These are phyloP conservation scores for Morella rubra DNA, from an alignment of 306 rosid genomes.

Conservation along the genomic window DNA sequence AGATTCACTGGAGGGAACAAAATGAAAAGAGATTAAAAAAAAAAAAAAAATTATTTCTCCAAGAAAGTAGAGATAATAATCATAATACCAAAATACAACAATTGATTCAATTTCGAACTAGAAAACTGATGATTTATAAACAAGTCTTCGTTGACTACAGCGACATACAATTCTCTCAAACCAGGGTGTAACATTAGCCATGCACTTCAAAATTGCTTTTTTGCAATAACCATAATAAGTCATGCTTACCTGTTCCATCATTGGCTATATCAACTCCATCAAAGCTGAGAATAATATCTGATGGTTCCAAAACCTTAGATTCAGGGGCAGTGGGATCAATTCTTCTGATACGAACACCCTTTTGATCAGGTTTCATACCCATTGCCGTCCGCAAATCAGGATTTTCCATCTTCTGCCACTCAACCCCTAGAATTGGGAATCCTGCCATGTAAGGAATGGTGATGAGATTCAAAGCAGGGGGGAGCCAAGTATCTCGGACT, in stretches of 20 bases:
- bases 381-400: conserved; percentile 80
- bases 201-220: background rate
- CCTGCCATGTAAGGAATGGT: conserved; percentile 43
- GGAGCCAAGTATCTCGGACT: background rate
- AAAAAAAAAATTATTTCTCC: too few relatives aligned
- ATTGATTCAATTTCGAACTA: too few relatives aligned
- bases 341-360: conserved; percentile 95
- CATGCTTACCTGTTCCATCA: conserved; percentile 82
- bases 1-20: too few relatives aligned
- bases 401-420: conserved; percentile 99
- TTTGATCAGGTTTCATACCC: conserved; percentile 87
- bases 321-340: conserved; percentile 91
- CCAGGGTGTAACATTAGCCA: background rate
- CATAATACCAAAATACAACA: too few relatives aligned
- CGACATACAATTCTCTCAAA: background rate
- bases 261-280: conserved; percentile 92
- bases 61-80: too few relatives aligned
- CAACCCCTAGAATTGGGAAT: conserved; percentile 91
- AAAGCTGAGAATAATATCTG: conserved; percentile 93
- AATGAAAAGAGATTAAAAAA: too few relatives aligned
- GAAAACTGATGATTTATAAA: too few relatives aligned
- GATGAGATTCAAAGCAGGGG: conserved; percentile 1
- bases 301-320: conserved; percentile 75
- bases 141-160: background rate
- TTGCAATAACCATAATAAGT: background rate